Evolutionary conservation across 495 filamentous ascomycete genomes (phyloP).

Genomic region (Haplographium delicatum): DNA sequence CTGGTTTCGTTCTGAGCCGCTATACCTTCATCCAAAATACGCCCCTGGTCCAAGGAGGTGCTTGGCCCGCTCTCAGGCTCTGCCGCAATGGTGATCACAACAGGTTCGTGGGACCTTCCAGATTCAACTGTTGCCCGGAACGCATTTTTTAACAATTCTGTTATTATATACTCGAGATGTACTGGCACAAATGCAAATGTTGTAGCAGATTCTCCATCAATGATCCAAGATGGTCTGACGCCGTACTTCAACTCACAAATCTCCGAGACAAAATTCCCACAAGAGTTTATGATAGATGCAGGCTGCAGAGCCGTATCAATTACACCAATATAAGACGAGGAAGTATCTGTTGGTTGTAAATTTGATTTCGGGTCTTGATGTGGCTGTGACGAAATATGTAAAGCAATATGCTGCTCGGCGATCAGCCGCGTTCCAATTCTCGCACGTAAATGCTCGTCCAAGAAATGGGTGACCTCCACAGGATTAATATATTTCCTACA

Average conservation of each 20-base stretch:
- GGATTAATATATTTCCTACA: conserved; percentile 81
- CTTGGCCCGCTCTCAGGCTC: conserved; percentile 50
- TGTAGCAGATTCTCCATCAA: conserved; percentile 77
- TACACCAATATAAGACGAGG: conserved; percentile 83
- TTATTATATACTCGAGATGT: conserved; percentile 94
- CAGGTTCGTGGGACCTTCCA: conserved; percentile 68
- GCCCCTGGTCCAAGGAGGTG: not conserved
- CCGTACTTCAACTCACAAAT: conserved; percentile 97
- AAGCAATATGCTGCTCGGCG: conserved; percentile 92
- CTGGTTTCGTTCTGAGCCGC: conserved; percentile 18
- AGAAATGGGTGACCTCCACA: conserved; percentile 75
- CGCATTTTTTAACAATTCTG: conserved; percentile 92
- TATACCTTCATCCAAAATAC: too few species aligned
- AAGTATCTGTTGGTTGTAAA: conserved; percentile 35
- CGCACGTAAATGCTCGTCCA: conserved; percentile 90
- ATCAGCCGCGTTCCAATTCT: conserved; percentile 91
- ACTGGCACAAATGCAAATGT: conserved; percentile 88
- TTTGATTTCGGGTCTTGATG: conserved; percentile 37
- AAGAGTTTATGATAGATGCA: conserved; percentile 69
- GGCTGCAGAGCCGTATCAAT: conserved; percentile 91
- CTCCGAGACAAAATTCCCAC: conserved; percentile 85
- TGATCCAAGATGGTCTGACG: conserved; percentile 71
- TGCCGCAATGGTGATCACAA: conserved; percentile 89
- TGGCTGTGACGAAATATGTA: conserved; percentile 78
- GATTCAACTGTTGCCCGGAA: conserved; percentile 89